Evolutionary conservation across 2,329 filamentous ascomycete species (phyloP).

Genomic region (Claviceps quebecensis): DNA sequence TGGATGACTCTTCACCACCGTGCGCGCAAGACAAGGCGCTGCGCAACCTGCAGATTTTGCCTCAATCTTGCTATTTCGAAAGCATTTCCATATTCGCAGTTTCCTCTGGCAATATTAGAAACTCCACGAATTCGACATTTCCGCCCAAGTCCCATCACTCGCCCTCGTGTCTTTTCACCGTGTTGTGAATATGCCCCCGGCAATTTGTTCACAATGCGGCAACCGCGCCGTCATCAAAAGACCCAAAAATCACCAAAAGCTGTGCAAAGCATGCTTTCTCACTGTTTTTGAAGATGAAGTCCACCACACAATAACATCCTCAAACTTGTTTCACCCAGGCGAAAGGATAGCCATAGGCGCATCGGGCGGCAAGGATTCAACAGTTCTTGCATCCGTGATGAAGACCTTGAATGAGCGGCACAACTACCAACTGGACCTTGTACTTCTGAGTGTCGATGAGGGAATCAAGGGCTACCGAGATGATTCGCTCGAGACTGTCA

Average conservation of each 20-base stretch:
- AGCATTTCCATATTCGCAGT: no score
- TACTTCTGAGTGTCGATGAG: slow-evolving; percentile 87
- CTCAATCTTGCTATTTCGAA: background rate
- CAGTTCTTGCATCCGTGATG: slow-evolving; percentile 83
- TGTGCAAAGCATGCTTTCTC: slow-evolving; percentile 85
- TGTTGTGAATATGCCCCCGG: slow-evolving; percentile 52
- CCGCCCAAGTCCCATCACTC: background rate
- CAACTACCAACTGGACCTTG: slow-evolving; percentile 70
- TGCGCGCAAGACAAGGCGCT: background rate
- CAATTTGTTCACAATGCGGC: slow-evolving; percentile 60
- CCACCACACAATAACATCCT: slow-evolving; percentile 77
- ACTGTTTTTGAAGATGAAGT: slow-evolving; percentile 81
- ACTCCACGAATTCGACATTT: background rate
- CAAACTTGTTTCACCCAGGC: slow-evolving; percentile 66
- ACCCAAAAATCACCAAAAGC: slow-evolving; percentile 86
- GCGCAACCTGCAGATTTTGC: no score
- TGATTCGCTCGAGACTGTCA: slow-evolving; percentile 90
- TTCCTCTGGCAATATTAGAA: no score
- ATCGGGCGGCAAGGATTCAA: slow-evolving; percentile 94
- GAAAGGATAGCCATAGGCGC: slow-evolving; percentile 90
- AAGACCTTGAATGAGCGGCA: slow-evolving; percentile 89
- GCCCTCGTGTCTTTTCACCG: background rate
- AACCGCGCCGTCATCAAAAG: slow-evolving; percentile 78
- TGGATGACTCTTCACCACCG: background rate
- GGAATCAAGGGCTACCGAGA: slow-evolving; percentile 95